Evolutionary conservation across 495 filamentous ascomycete genomes (phyloP).

Genomic region (Lasiosphaeria miniovina): DNA sequence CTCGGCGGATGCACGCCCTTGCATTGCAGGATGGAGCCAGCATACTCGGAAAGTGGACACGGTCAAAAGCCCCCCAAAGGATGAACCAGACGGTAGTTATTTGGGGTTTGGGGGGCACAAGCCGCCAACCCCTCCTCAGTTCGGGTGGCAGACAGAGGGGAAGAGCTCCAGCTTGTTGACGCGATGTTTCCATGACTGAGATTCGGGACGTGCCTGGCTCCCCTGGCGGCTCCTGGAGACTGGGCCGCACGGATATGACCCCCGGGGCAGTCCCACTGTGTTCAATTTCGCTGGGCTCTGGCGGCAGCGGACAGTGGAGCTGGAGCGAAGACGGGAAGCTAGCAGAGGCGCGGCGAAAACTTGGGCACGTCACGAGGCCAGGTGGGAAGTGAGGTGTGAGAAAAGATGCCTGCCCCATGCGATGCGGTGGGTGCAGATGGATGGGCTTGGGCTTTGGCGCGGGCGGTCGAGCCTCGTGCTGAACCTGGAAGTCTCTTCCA

Average conservation of each 20-base stretch:
- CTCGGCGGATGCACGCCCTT: constrained; percentile 12
- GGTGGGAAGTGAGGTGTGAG: background rate
- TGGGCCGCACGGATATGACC: constrained; percentile 17
- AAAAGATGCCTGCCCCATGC: background rate
- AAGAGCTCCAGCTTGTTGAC: background rate
- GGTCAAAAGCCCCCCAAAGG: background rate
- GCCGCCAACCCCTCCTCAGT: background rate
- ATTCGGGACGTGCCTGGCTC: constrained; percentile 2
- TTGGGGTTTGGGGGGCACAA: constrained; percentile 4
- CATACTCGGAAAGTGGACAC: background rate
- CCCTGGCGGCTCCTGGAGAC: constrained; percentile 12
- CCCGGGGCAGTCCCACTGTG: constrained; percentile 13
- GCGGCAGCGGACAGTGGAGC: constrained; percentile 9
- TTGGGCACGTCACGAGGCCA: constrained; percentile 29
- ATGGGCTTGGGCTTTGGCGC: too few species aligned
- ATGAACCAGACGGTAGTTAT: constrained; percentile 7
- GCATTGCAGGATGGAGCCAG: constrained; percentile 11
- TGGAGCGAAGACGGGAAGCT: constrained; percentile 2
- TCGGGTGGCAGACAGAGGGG: constrained; percentile 2
- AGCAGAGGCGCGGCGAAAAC: constrained; percentile 19
- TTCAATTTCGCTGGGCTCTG: constrained; percentile 20
- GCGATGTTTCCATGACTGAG: constrained; percentile 1
- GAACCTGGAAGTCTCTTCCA: too few species aligned
- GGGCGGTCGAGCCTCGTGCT: too few species aligned
- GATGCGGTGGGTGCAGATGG: too few species aligned